Evolutionary conservation across 2,329 filamentous ascomycete genomes (phyloP).

Genomic region (Sporothrix pseudoabietina): DNA sequence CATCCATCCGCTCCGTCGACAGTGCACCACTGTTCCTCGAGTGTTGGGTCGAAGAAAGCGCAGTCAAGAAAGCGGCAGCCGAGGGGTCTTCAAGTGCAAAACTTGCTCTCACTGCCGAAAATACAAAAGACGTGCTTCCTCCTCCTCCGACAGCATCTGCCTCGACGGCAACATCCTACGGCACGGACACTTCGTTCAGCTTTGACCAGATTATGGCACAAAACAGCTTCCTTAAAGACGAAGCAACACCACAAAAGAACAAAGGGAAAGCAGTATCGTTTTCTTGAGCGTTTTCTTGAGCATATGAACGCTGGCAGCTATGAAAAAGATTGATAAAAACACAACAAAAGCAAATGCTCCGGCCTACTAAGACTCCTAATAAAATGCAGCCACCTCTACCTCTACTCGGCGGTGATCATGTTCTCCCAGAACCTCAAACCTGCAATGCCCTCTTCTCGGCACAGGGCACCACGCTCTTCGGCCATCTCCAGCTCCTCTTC

Average conservation of each 20-base stretch:
- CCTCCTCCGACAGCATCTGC: conserved; percentile 5
- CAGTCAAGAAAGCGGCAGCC: conserved; percentile 34
- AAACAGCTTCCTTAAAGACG: neutral
- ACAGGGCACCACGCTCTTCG: conserved; percentile 83
- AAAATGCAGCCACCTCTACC: neutral
- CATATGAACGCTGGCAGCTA: too few species aligned
- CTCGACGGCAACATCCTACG: neutral
- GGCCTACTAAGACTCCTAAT: neutral
- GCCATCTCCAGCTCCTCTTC: conserved; percentile 97
- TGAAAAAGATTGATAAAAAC: neutral
- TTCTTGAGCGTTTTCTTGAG: conserved; percentile 20
- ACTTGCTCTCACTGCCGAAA: neutral
- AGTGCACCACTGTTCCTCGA: conserved; percentile 65
- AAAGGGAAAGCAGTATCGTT: conserved; percentile 14
- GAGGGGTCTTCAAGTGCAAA: neutral
- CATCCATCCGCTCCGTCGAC: conserved; percentile 56
- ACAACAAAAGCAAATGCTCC: neutral
- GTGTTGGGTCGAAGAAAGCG: conserved; percentile 65
- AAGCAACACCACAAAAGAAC: neutral
- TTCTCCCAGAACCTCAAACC: conserved; percentile 95
- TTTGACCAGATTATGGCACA: neutral
- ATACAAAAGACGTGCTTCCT: neutral
- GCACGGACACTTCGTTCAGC: neutral
- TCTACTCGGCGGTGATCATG: conserved; percentile 37
- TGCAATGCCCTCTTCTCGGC: conserved; percentile 88